Percentiles rank a stretch among this genome's conserved stretches.
phyloP scores from a whole-genome alignment of 176 grass and related monocot genomes.

The Musa schizocarpa region DNA sequence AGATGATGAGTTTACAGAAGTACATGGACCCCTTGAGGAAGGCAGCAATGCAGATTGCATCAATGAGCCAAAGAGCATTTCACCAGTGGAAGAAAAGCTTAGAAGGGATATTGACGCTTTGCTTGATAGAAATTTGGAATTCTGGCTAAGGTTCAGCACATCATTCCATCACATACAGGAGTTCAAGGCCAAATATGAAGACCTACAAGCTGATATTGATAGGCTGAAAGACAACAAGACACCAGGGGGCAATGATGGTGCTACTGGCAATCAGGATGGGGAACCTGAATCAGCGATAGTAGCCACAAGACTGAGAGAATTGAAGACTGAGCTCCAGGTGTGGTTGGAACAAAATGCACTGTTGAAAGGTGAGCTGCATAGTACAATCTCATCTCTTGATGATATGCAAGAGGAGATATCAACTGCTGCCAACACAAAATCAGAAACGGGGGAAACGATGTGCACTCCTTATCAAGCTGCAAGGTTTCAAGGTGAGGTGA shows the following conservation, averaged over 20 bases:
- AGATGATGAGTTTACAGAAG: conserved; percentile 14
- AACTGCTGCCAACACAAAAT: conserved; percentile 17
- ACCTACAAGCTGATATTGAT: conserved; percentile 27
- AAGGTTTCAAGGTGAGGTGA: conserved; percentile 70
- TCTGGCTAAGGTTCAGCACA: conserved; percentile 93
- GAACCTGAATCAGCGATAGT: background rate
- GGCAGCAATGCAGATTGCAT: conserved; percentile 15
- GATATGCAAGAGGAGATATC: conserved; percentile 75
- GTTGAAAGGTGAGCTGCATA: conserved; percentile 57
- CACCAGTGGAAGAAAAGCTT: conserved; percentile 38
- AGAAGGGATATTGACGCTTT: conserved; percentile 65
- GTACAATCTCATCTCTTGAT: conserved; percentile 43
- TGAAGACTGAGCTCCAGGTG: conserved; percentile 83
- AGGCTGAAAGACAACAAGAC: conserved; percentile 22
- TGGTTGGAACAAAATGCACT: conserved; percentile 81
- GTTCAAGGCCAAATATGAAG: conserved; percentile 38
- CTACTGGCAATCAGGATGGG: background rate
- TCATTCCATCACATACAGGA: conserved; percentile 64
- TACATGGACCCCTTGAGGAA: conserved; percentile 25
- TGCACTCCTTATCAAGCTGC: conserved; percentile 62
- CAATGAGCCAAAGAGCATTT: conserved; percentile 16
- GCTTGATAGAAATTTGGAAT: conserved; percentile 80
- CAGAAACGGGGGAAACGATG: conserved; percentile 1
- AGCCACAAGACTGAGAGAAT: conserved; percentile 51
- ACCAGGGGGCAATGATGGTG: background rate